These are phyloP conservation scores for Pseudogymnoascus sp. DNA, from an alignment of 2,329 filamentous ascomycete species.

Conservation along the genomic window DNA sequence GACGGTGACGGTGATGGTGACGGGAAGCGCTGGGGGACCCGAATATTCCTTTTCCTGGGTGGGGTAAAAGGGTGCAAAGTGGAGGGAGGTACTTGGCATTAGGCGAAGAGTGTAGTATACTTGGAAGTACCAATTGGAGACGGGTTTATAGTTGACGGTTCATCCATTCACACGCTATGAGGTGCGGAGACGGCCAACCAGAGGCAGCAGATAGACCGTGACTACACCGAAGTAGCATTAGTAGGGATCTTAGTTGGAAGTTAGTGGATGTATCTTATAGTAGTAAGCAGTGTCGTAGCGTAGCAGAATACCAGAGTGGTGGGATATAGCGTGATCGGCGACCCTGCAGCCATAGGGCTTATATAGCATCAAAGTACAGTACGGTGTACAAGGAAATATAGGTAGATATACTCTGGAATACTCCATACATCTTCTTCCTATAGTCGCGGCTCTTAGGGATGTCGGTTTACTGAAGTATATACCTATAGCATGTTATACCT, in stretches of 20 bases:
- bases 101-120: background rate
- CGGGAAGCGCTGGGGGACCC: background rate
- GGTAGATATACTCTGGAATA: background rate
- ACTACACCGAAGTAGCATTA: background rate
- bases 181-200: background rate
- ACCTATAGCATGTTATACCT: too few species aligned
- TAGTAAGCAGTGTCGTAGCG: background rate
- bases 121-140: background rate
- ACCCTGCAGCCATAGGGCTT: background rate
- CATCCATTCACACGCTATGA: background rate
- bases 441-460: background rate
- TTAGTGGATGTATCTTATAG: background rate
- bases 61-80: background rate
- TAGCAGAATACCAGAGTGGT: background rate
- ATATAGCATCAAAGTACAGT: background rate
- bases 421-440: background rate
- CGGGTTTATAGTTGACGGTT: background rate
- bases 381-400: background rate
- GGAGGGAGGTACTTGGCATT: background rate
- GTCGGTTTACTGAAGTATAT: background rate
- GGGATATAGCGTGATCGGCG: slow-evolving; percentile 5
- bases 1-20: background rate
- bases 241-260: background rate
- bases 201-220: background rate
- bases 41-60: background rate